Base-by-base conservation (phyloP, 768 basidiomycete genomes). In the Leccinum variicolor region DNA sequence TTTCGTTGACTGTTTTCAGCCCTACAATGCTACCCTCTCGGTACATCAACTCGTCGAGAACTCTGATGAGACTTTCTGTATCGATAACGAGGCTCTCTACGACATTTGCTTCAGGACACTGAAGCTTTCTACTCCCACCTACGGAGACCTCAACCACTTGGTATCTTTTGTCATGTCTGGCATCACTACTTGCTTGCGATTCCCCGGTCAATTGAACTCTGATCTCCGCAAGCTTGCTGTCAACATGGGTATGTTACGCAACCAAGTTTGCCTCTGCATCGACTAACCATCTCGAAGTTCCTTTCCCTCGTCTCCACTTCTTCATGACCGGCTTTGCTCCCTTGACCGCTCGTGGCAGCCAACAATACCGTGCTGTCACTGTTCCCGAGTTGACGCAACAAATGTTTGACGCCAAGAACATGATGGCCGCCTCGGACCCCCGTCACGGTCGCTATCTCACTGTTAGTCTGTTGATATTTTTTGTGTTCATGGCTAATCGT, bases 381-480 rank as follows among this genome's bases (percentile, higher is more conserved):
- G 95, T 99, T 41, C 94, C 97, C 31, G 97, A 99, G 76, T 83
- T 99, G 60, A 98, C 97, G 8, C 90, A 94, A 72, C 97, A 99
- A 70, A 98, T 98, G 95, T 99, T 98, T 75, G 96, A 98, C 67
- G 92, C 94, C 47, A 98, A 97, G 86, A 98, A 98, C 87, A 95
- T 96, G 93, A 96, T 98, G 94, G 94, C 95, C 65, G 97, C 97
- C 23, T 91, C 91, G 23, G 94, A 98, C 79, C 97, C 97, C 43
- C 81, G 94, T 70, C 91, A 97, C 65, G 97, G 97, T 62, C 91
- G 94, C 66, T 99, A 98, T 80, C 88, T 99, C 60, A 99, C 97
- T 41, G 96, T 89, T 66, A 52, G 83, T 67, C 46, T 50, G 25
- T 26, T 39, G 11, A 50, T 21, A 10, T 21, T 17, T 59, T 45